These are phyloP conservation scores for Leucosporidium yakuticum DNA, from an alignment of 768 basidiomycete genomes.

Conservation along the genomic window DNA sequence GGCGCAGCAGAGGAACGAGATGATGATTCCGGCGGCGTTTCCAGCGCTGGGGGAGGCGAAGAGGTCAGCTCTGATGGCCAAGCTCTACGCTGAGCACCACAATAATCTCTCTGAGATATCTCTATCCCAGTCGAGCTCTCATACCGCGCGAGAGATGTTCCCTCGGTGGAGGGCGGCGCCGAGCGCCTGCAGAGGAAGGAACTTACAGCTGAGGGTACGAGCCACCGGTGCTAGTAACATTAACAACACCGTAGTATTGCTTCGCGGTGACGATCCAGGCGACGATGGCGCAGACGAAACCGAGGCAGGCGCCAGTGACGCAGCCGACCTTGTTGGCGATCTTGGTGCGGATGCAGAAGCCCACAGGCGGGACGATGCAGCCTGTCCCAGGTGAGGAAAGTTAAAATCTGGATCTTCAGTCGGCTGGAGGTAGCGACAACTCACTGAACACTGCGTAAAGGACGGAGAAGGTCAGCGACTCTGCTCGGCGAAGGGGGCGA, in stretches of 20 bases:
- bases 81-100: no score
- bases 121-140: no score
- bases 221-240: not conserved
- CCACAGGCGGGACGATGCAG: no score
- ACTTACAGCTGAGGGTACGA: not conserved
- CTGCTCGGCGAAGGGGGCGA: not conserved
- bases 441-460: not conserved
- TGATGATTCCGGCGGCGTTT: no score
- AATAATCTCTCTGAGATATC: no score
- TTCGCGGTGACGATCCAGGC: not conserved
- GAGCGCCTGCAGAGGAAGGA: not conserved
- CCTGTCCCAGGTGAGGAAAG: not conserved
- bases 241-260: not conserved
- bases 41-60: no score
- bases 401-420: not conserved
- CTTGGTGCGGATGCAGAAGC: not conserved
- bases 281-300: not conserved
- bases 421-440: not conserved
- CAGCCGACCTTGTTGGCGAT: slow-evolving; percentile 1
- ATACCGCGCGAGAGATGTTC: no score
- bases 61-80: no score
- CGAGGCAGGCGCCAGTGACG: not conserved
- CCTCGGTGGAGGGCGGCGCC: no score
- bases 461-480: not conserved
- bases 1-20: no score